Evolutionary conservation across 2,329 filamentous ascomycete species (phyloP).

Genomic region (Endoconidiophora polonica): DNA sequence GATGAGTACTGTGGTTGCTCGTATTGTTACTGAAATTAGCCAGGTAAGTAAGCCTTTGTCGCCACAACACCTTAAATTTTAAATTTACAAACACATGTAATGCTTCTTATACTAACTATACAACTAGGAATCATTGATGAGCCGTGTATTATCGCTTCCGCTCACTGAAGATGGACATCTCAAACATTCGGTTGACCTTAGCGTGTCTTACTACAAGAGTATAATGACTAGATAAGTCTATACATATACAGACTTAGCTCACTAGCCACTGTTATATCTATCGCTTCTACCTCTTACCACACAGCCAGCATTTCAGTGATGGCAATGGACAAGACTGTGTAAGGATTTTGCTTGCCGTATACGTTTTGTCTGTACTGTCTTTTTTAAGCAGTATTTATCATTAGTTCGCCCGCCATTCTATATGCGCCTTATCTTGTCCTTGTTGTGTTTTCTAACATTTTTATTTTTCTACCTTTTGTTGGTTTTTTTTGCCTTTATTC

Average conservation of each 20-base stretch:
- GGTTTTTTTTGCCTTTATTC: not conserved
- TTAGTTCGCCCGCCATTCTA: not conserved
- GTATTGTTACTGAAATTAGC: constrained; percentile 38
- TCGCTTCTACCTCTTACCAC: not conserved
- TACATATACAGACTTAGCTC: not conserved
- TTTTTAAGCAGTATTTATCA: not conserved
- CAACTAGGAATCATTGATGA: constrained; percentile 18
- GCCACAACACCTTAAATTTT: constrained; percentile 20
- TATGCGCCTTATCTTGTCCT: no score
- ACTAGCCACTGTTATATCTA: not conserved
- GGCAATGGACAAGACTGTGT: no score
- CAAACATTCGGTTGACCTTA: constrained; percentile 52
- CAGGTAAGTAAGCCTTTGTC: constrained; percentile 25
- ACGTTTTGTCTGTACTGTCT: not conserved
- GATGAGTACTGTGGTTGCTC: constrained; percentile 60
- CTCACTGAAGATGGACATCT: constrained; percentile 59
- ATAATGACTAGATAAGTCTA: constrained; percentile 33
- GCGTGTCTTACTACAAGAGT: constrained; percentile 49
- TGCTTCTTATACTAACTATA: constrained; percentile 14
- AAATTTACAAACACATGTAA: not conserved
- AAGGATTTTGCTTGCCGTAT: no score
- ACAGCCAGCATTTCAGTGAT: no score
- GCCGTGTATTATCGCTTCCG: constrained; percentile 38
- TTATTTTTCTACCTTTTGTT: not conserved
- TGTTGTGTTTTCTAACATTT: not conserved